Conservation (phyloP, 228 moss, liverwort and hornwort genomes). For the Sphagnum magellanicum region DNA sequence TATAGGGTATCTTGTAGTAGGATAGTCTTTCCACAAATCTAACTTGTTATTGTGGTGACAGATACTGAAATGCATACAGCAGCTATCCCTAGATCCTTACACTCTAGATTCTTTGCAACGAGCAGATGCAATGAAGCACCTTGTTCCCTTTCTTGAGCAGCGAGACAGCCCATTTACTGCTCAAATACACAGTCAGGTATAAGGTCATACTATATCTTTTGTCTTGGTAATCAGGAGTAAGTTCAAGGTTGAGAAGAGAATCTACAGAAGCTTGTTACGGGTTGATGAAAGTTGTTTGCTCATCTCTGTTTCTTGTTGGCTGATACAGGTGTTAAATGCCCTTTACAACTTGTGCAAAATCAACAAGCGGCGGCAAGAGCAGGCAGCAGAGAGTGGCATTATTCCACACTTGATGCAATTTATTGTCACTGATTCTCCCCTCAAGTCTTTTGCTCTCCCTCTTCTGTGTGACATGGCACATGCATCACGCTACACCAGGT, state of each 20-base stretch:
- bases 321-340: constrained; percentile 71
- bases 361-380: constrained; percentile 94
- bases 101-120: constrained; percentile 89
- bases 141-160: constrained; percentile 80
- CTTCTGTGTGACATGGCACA: constrained; percentile 98
- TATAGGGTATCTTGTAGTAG: no score
- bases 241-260: no score
- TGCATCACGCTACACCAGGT: constrained; percentile 89
- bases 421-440: constrained; percentile 67
- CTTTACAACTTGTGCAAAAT: constrained; percentile 96
- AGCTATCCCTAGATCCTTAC: constrained; percentile 80
- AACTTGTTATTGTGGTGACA: constrained; percentile 12
- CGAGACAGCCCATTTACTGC: constrained; percentile 66
- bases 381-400: constrained; percentile 97
- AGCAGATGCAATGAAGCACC: constrained; percentile 98
- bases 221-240: no score
- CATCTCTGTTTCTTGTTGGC: constrained; percentile 1
- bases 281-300: neutral
- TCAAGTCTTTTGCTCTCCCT: constrained; percentile 85
- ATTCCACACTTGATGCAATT: constrained; percentile 90
- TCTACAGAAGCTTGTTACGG: neutral
- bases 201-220: no score
- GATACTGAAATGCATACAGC: constrained; percentile 89
- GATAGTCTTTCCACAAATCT: no score
- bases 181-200: constrained; percentile 83